Conservation (phyloP, 805 yeast species). For the Babjeviella inositovora region DNA sequence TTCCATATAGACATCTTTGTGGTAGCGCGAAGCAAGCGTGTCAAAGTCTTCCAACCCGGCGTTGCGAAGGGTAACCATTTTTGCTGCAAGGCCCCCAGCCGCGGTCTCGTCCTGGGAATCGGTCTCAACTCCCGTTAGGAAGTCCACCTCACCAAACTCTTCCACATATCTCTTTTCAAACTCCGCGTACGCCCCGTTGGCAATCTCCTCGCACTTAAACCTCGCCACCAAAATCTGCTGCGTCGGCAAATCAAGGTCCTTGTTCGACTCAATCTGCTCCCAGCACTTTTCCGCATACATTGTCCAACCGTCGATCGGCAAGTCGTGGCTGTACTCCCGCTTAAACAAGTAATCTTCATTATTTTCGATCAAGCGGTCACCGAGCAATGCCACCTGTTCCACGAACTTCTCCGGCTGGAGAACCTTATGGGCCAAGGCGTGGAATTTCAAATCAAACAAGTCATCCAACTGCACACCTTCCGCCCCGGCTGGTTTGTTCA, state of each 20-base stretch:
- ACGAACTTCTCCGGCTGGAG: conserved; percentile 61
- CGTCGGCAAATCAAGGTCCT: conserved; percentile 91
- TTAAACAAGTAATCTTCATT: conserved; percentile 30
- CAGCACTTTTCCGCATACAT: conserved; percentile 82
- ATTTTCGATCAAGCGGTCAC: conserved; percentile 35
- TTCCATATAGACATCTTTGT: conserved; percentile 45
- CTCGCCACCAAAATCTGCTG: conserved; percentile 92
- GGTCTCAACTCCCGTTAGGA: conserved; percentile 6
- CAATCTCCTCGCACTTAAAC: conserved; percentile 86
- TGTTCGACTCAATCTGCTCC: conserved; percentile 86
- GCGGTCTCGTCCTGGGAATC: conserved; percentile 2
- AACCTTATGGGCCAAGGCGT: conserved; percentile 72
- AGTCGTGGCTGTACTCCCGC: conserved; percentile 59
- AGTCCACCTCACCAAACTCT: conserved; percentile 8
- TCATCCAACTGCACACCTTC: conserved; percentile 41
- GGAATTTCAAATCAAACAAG: conserved; percentile 75
- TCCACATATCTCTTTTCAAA: conserved; percentile 18
- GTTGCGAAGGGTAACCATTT: conserved; percentile 25
- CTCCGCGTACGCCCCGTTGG: conserved; percentile 28
- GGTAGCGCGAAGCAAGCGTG: conserved; percentile 61
- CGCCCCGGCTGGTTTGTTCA: conserved; percentile 59
- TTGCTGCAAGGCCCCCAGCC: conserved; percentile 24
- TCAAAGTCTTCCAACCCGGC: conserved; percentile 42
- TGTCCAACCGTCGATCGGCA: conserved; percentile 95
- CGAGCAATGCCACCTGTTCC: conserved; percentile 42